Conservation (phyloP, 2,329 filamentous ascomycete genomes). For the Cladosporium sp. region DNA sequence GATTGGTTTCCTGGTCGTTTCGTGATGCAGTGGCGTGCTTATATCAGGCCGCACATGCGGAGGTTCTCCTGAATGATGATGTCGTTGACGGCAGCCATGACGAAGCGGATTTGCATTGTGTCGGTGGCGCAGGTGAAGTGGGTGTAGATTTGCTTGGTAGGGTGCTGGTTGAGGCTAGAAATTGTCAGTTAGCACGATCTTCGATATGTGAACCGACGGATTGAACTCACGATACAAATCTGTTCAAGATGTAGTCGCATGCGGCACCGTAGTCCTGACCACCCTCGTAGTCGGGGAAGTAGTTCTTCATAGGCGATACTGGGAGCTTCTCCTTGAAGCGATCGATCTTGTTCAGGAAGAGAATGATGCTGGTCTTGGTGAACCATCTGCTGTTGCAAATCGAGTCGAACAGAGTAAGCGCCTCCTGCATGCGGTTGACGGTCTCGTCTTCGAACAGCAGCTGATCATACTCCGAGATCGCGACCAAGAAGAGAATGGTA, state of each 20-base stretch:
- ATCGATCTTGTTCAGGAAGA: conserved; percentile 73
- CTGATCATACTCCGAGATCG: conserved; percentile 96
- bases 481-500: conserved; percentile 92
- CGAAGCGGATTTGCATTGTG: conserved; percentile 97
- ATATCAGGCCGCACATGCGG: conserved; percentile 93
- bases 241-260: conserved; percentile 98
- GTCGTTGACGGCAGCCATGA: conserved; percentile 99
- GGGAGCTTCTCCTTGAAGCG: conserved; percentile 71
- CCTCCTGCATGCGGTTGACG: conserved; percentile 71
- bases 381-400: conserved; percentile 72
- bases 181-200: conserved; percentile 15
- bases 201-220: background rate
- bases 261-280: conserved; percentile 93
- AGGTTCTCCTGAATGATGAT: conserved; percentile 99
- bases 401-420: conserved; percentile 66
- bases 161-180: conserved; percentile 79
- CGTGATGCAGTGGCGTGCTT: conserved; percentile 27
- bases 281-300: conserved; percentile 78
- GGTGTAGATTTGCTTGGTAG: conserved; percentile 99
- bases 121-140: conserved; percentile 99
- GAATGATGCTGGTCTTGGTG: conserved; percentile 67
- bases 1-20: background rate
- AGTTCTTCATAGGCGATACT: conserved; percentile 70
- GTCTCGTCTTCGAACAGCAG: conserved; percentile 92
- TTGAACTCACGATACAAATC: conserved; percentile 65